Conservation (phyloP, 345 rosid species). For the Eucalyptus tenuipes region DNA sequence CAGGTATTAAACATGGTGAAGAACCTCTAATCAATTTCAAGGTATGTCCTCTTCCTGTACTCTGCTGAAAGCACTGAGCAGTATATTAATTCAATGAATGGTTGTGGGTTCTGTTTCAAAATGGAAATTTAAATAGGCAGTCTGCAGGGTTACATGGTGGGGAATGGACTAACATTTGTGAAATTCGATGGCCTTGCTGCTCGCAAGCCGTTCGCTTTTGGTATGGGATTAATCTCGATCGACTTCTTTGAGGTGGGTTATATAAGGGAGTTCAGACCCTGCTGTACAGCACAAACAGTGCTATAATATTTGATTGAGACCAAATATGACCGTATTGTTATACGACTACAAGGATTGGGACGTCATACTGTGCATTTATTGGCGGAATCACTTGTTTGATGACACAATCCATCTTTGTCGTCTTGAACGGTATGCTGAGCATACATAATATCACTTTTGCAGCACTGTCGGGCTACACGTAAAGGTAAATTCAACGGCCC, state of each 20-base stretch:
- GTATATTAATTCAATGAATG: neutral
- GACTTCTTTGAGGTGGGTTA: neutral
- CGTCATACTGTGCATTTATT: neutral
- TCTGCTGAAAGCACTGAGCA: neutral
- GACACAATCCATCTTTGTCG: neutral
- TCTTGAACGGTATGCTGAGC: neutral
- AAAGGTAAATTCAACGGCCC: slow-evolving; percentile 6
- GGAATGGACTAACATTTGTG: slow-evolving; percentile 14
- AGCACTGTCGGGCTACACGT: slow-evolving; percentile 1
- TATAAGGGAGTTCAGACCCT: neutral
- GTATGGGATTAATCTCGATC: slow-evolving; percentile 27
- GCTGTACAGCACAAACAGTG: neutral
- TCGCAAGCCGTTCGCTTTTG: slow-evolving; percentile 9
- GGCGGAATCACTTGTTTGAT: neutral
- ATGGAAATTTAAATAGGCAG: neutral
- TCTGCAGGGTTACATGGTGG: slow-evolving; percentile 26
- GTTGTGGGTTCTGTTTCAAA: neutral
- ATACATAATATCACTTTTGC: neutral
- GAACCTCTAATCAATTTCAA: slow-evolving; percentile 21
- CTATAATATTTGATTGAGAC: neutral
- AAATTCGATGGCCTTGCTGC: slow-evolving; percentile 9
- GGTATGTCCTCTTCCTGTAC: neutral
- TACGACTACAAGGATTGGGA: neutral
- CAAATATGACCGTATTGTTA: neutral
- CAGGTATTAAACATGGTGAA: slow-evolving; percentile 12